A percentile compares a stretch with the other conserved stretches of the same genome.
Evolutionary conservation across 805 yeast species (phyloP).

Genomic region (Ogataea henricii): DNA sequence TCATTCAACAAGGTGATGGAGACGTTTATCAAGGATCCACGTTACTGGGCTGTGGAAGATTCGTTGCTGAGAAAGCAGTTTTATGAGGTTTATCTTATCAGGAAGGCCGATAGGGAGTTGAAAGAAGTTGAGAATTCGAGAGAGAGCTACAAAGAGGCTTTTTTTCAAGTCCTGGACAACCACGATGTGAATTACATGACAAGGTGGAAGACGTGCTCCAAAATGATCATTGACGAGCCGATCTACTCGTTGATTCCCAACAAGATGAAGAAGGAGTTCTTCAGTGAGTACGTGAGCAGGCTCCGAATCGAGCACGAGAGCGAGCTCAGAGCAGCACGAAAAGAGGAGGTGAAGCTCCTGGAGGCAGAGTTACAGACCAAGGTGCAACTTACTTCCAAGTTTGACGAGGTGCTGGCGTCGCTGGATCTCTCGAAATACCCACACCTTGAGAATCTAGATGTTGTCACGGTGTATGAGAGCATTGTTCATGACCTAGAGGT

Average conservation of each 20-base stretch:
- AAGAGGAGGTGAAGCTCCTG: slow-evolving; percentile 55
- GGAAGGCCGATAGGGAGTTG: slow-evolving; percentile 51
- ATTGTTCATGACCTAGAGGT: slow-evolving; percentile 33
- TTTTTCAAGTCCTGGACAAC: slow-evolving; percentile 45
- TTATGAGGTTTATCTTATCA: slow-evolving; percentile 66
- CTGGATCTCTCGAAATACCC: slow-evolving; percentile 17
- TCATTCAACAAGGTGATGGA: slow-evolving; percentile 68
- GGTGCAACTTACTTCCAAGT: slow-evolving; percentile 19
- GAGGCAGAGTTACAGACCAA: slow-evolving; percentile 44
- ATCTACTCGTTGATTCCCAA: slow-evolving; percentile 64
- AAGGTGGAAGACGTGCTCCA: slow-evolving; percentile 62
- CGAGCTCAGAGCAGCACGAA: slow-evolving; percentile 32
- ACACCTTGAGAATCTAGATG: slow-evolving; percentile 56
- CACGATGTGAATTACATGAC: slow-evolving; percentile 54
- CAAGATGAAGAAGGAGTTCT: slow-evolving; percentile 54
- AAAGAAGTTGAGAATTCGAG: slow-evolving; percentile 52
- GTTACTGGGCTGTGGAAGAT: slow-evolving; percentile 69
- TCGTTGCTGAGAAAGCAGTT: slow-evolving; percentile 58
- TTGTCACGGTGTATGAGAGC: slow-evolving; percentile 52
- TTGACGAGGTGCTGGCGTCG: slow-evolving; percentile 19
- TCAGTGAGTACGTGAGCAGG: slow-evolving; percentile 47
- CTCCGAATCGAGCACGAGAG: slow-evolving; percentile 39
- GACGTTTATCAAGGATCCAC: slow-evolving; percentile 54
- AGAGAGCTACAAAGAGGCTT: slow-evolving; percentile 58
- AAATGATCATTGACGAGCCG: slow-evolving; percentile 62